Conservation (phyloP, 306 rosid species). For the Rosa rugosa region DNA sequence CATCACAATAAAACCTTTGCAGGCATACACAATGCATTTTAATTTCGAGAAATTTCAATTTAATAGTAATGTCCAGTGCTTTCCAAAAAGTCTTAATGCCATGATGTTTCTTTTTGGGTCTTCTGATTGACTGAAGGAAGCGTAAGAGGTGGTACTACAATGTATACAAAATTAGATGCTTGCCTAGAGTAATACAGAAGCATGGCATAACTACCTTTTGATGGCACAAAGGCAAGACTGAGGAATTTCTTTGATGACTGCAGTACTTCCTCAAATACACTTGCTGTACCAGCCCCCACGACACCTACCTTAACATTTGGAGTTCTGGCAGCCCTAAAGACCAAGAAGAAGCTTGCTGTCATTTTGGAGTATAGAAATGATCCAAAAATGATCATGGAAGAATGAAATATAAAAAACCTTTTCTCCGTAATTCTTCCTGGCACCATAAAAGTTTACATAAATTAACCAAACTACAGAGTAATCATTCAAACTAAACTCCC, state of each 20-base stretch:
- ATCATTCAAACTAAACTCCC: too few relatives aligned
- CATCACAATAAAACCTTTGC: too few relatives aligned
- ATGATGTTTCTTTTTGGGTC: constrained; percentile 6
- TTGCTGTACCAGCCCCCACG: constrained; percentile 95
- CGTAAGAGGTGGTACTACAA: constrained; percentile 16
- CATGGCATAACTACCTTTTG: constrained; percentile 61
- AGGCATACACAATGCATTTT: not conserved
- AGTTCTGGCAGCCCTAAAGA: constrained; percentile 72
- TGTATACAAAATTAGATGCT: constrained; percentile 11
- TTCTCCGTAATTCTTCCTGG: too few relatives aligned
- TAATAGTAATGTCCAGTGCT: not conserved
- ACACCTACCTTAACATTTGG: constrained; percentile 77
- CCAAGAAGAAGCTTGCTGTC: constrained; percentile 35
- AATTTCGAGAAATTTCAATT: not conserved
- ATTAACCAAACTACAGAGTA: too few relatives aligned
- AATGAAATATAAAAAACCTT: too few relatives aligned
- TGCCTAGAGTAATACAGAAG: constrained; percentile 9
- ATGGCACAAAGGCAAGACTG: constrained; percentile 80
- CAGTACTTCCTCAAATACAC: constrained; percentile 65
- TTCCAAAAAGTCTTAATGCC: not conserved
- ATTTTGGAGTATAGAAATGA: constrained; percentile 20
- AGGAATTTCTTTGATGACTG: constrained; percentile 57
- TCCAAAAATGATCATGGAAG: not conserved
- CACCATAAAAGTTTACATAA: too few relatives aligned
- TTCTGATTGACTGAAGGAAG: constrained; percentile 27